These are phyloP conservation scores for Diplodia mutila DNA, from an alignment of 2,329 filamentous ascomycete genomes.

Conservation along the genomic window DNA sequence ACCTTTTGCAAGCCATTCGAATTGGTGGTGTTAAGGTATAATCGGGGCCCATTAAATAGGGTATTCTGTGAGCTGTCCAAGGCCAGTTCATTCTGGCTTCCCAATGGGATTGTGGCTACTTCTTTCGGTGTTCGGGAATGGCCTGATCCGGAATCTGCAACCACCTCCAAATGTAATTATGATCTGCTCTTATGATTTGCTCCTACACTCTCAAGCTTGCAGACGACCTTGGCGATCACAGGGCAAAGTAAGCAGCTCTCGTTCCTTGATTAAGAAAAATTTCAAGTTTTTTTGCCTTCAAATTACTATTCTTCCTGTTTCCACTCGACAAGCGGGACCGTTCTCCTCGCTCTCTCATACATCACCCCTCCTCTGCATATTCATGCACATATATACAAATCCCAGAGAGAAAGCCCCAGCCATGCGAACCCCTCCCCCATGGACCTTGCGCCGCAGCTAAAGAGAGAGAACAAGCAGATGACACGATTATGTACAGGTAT, in stretches of 20 bases:
- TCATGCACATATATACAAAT: neutral
- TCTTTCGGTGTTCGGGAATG: neutral
- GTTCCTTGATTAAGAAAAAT: too few relatives aligned
- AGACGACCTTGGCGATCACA: too few relatives aligned
- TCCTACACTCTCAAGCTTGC: too few relatives aligned
- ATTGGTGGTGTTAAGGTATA: neutral
- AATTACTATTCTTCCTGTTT: too few relatives aligned
- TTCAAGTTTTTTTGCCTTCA: too few relatives aligned
- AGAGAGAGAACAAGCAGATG: neutral
- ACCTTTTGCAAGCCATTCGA: neutral
- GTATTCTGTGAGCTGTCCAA: conserved; percentile 14
- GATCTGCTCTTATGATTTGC: too few relatives aligned
- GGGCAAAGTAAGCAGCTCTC: too few relatives aligned
- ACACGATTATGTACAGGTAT: neutral
- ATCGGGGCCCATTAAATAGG: neutral
- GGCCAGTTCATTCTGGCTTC: conserved; percentile 10
- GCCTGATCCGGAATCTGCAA: neutral
- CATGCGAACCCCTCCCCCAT: neutral
- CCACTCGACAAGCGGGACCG: too few relatives aligned
- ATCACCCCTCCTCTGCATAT: neutral
- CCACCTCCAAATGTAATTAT: too few relatives aligned
- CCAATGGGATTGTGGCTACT: neutral
- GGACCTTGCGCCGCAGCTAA: neutral
- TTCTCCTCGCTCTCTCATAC: neutral
- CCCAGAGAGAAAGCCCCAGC: neutral